phyloP scores from a whole-genome alignment of 1,284 basidiomycete species.

The Sporisorium reilianum region DNA sequence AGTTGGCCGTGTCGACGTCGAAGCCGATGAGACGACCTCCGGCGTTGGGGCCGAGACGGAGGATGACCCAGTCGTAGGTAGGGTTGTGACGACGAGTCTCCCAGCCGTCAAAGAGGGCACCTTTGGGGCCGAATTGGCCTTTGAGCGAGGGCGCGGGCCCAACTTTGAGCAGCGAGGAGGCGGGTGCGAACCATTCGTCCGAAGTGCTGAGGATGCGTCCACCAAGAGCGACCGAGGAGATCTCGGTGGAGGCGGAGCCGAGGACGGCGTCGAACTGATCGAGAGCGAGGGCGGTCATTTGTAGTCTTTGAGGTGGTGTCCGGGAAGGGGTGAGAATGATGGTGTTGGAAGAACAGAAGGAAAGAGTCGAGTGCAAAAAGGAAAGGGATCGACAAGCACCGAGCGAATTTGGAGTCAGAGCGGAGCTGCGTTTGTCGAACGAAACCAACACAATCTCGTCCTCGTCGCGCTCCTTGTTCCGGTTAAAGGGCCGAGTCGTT shows the following conservation, averaged over 20 bases:
- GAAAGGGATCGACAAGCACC: neutral
- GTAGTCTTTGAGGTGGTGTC: neutral
- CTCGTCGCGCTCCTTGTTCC: neutral
- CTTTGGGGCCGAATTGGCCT: conserved; percentile 94
- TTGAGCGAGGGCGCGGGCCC: conserved; percentile 73
- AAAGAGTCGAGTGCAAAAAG: neutral
- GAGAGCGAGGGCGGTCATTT: conserved; percentile 44
- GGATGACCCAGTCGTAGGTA: conserved; percentile 89
- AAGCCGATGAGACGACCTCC: conserved; percentile 82
- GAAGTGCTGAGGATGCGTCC: conserved; percentile 81
- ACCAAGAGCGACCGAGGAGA: conserved; percentile 88
- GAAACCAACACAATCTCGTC: neutral
- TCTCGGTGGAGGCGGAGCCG: conserved; percentile 73
- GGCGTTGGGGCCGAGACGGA: conserved; percentile 82
- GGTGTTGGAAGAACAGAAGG: conserved; percentile 1
- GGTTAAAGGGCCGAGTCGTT: conserved; percentile 1
- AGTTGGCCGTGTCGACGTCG: conserved; percentile 95
- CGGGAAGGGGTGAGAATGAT: neutral
- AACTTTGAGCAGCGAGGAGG: conserved; percentile 81
- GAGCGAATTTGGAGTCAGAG: neutral
- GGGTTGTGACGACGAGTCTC: conserved; percentile 91
- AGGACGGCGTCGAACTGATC: conserved; percentile 47
- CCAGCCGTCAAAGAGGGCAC: conserved; percentile 95
- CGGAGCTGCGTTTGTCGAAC: neutral
- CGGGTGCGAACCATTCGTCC: conserved; percentile 95